These are phyloP conservation scores for Solanum chacoense DNA, from an alignment of 305 asterid species.

Conservation along the genomic window DNA sequence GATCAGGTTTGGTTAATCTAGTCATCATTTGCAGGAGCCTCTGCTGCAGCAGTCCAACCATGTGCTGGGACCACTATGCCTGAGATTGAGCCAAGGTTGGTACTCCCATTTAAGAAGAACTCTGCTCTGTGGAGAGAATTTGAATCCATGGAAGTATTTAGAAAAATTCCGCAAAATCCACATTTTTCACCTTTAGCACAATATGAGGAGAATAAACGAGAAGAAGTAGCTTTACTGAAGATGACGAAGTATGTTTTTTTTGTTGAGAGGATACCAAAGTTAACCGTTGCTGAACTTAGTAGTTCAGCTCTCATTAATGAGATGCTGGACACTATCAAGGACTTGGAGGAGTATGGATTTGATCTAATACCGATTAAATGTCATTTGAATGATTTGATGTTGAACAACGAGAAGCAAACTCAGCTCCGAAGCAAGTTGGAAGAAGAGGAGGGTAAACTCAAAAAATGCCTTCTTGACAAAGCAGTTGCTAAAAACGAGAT, in stretches of 20 bases:
- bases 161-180: background rate
- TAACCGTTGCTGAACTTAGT: background rate
- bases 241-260: background rate
- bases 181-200: conserved; percentile 4
- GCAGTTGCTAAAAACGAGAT: background rate
- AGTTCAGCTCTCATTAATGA: background rate
- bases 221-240: background rate
- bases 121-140: conserved; percentile 1
- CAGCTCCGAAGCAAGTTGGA: background rate
- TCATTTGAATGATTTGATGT: background rate
- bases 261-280: conserved; percentile 3
- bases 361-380: background rate
- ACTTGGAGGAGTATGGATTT: background rate
- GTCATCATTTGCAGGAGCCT: background rate
- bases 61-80: background rate
- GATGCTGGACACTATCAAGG: background rate
- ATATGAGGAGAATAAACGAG: background rate
- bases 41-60: background rate
- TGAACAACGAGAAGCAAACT: background rate
- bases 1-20: background rate
- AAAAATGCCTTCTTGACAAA: background rate
- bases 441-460: background rate
- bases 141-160: conserved; percentile 2
- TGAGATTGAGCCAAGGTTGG: background rate
- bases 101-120: conserved; percentile 1